These are phyloP conservation scores for Schrenkiella parvula DNA, from an alignment of 345 rosid genomes.

Conservation along the genomic window DNA sequence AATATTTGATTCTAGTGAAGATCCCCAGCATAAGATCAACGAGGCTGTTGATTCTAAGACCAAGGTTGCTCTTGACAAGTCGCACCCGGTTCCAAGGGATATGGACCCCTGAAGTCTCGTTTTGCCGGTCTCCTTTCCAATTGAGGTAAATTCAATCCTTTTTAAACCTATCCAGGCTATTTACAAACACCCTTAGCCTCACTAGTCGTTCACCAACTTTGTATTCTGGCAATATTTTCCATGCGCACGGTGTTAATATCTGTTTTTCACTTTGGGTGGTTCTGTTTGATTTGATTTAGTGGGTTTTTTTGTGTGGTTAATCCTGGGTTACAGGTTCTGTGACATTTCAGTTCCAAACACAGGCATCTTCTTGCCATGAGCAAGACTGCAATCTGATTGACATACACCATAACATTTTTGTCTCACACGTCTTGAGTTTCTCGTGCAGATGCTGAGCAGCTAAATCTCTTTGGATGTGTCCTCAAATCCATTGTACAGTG, in stretches of 20 bases:
- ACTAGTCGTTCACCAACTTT: neutral
- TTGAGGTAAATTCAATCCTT: neutral
- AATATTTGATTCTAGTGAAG: conserved; percentile 15
- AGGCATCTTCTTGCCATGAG: conserved; percentile 8
- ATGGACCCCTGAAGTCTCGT: conserved; percentile 2
- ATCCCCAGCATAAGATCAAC: conserved; percentile 8
- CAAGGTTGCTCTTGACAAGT: conserved; percentile 15
- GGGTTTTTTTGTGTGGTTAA: neutral
- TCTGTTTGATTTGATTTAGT: neutral
- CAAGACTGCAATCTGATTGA: neutral
- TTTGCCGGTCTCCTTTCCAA: neutral
- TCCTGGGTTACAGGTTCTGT: neutral
- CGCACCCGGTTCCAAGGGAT: neutral
- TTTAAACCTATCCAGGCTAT: neutral
- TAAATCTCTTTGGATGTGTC: neutral
- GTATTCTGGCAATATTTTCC: neutral
- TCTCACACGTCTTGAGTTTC: neutral
- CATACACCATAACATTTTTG: neutral
- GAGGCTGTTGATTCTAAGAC: conserved; percentile 12
- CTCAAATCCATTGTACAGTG: conserved; percentile 20
- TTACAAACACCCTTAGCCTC: neutral
- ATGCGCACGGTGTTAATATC: neutral
- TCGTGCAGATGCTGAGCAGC: conserved; percentile 16
- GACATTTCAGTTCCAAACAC: neutral
- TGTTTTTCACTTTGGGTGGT: neutral